Evolutionary conservation across 1,284 basidiomycete species (phyloP).

Genomic region (Leccinum laetum): DNA sequence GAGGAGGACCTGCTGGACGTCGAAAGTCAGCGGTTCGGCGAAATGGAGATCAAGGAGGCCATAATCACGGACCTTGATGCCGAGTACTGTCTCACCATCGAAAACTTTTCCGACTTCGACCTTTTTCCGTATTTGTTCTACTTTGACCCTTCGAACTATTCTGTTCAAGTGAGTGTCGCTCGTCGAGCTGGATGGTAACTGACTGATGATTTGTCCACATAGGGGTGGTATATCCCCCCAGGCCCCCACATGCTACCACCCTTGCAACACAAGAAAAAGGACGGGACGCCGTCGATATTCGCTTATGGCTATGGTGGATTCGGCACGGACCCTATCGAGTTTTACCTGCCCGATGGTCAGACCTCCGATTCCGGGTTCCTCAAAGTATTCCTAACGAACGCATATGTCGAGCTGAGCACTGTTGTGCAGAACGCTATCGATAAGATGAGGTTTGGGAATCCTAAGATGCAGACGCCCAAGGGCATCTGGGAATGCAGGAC

Average conservation of each 20-base stretch:
- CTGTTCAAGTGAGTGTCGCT: neutral
- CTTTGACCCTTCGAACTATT: constrained; percentile 1
- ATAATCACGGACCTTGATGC: neutral
- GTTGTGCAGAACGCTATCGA: neutral
- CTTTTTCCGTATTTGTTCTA: constrained; percentile 3
- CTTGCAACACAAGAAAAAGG: neutral
- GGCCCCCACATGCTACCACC: neutral
- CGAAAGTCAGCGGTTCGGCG: neutral
- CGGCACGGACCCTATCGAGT: constrained; percentile 2
- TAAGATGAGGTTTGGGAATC: neutral
- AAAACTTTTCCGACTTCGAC: constrained; percentile 1
- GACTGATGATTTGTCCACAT: neutral
- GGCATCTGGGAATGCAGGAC: constrained; percentile 4
- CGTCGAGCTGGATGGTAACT: neutral
- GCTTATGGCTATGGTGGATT: constrained; percentile 1
- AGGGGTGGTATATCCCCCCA: constrained; percentile 2
- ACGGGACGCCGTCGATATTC: neutral
- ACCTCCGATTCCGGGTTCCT: neutral
- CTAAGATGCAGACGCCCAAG: neutral
- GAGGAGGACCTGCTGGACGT: neutral
- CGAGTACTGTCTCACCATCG: neutral
- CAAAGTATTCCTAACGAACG: constrained; percentile 3
- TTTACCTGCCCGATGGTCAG: neutral
- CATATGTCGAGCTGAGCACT: neutral
- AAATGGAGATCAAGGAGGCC: constrained; percentile 3